Percentiles rank a stretch among this genome's conserved stretches.
phyloP scores from a whole-genome alignment of 2,329 filamentous ascomycete species.

The Penicillium sp. region DNA sequence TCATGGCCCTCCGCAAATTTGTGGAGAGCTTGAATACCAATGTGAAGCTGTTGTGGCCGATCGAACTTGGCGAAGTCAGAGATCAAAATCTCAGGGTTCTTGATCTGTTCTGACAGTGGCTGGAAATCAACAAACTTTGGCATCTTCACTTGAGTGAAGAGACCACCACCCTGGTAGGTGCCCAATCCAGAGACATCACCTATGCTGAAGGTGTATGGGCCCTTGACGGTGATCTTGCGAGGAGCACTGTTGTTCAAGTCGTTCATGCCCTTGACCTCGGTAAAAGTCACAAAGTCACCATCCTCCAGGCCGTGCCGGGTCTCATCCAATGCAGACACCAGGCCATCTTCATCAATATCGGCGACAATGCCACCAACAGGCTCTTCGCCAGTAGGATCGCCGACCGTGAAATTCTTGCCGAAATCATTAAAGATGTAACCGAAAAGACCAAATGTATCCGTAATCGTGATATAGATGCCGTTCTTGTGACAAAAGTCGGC shows the following conservation, averaged over 20 bases:
- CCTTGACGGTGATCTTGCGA: conserved; percentile 89
- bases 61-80: conserved; percentile 99
- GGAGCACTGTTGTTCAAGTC: conserved; percentile 79
- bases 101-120: conserved; percentile 72
- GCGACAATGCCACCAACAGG: conserved; percentile 86
- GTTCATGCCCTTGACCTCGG: conserved; percentile 91
- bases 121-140: conserved; percentile 92
- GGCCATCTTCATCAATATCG: conserved; percentile 81
- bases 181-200: conserved; percentile 88
- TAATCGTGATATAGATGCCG: conserved; percentile 83
- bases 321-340: conserved; percentile 93
- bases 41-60: conserved; percentile 85
- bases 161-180: conserved; percentile 81
- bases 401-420: conserved; percentile 86
- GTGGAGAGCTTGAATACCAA: conserved; percentile 90
- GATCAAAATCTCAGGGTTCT: conserved; percentile 84
- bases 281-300: conserved; percentile 94
- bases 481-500: conserved; percentile 94
- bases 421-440: conserved; percentile 98
- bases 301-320: conserved; percentile 93
- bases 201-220: conserved; percentile 96
- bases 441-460: conserved; percentile 91
- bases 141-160: conserved; percentile 98
- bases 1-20: conserved; percentile 73
- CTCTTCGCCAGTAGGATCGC: conserved; percentile 88